phyloP scores from a whole-genome alignment of 164 flowering plant genomes.

The Kingdonia uniflora region DNA sequence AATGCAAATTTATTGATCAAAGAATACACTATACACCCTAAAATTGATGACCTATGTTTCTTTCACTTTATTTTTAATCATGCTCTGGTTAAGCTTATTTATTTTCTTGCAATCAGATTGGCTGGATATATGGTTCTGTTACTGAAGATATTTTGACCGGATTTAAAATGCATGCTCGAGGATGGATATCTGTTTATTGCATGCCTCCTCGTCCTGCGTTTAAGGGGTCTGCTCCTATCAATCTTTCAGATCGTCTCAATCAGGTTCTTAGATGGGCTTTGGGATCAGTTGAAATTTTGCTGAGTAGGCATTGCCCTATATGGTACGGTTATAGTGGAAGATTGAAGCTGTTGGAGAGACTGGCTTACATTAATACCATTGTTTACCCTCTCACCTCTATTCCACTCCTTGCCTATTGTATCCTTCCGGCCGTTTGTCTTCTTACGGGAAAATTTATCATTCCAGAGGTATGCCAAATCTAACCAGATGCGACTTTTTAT shows the following conservation, averaged over 20 bases:
- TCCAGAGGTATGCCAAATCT: slow-evolving; percentile 93
- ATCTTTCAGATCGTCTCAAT: slow-evolving; percentile 96
- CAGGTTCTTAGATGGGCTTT: slow-evolving; percentile 99
- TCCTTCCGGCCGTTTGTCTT: slow-evolving; percentile 90
- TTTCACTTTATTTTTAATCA: not conserved
- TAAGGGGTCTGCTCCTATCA: slow-evolving; percentile 98
- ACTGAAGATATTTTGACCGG: slow-evolving; percentile 99
- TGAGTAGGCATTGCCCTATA: slow-evolving; percentile 96
- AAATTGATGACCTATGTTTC: too few relatives aligned
- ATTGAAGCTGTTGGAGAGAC: slow-evolving; percentile 63
- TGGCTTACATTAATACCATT: slow-evolving; percentile 90
- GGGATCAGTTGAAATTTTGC: slow-evolving; percentile 87
- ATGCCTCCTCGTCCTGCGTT: slow-evolving; percentile 97
- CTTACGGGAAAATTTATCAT: slow-evolving; percentile 86
- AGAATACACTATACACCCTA: too few relatives aligned
- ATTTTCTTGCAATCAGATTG: slow-evolving; percentile 46
- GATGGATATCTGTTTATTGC: slow-evolving; percentile 94
- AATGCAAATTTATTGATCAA: too few relatives aligned
- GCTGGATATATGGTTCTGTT: slow-evolving; percentile 98
- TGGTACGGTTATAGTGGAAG: slow-evolving; percentile 95
- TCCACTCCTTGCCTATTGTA: slow-evolving; percentile 82
- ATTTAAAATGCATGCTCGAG: slow-evolving; percentile 97
- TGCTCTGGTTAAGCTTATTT: slow-evolving; percentile 2
- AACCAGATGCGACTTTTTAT: not conserved
- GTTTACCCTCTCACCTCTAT: slow-evolving; percentile 87